phyloP scores from a whole-genome alignment of 352 stramenopile species.

The Globisporangium paddicum region DNA sequence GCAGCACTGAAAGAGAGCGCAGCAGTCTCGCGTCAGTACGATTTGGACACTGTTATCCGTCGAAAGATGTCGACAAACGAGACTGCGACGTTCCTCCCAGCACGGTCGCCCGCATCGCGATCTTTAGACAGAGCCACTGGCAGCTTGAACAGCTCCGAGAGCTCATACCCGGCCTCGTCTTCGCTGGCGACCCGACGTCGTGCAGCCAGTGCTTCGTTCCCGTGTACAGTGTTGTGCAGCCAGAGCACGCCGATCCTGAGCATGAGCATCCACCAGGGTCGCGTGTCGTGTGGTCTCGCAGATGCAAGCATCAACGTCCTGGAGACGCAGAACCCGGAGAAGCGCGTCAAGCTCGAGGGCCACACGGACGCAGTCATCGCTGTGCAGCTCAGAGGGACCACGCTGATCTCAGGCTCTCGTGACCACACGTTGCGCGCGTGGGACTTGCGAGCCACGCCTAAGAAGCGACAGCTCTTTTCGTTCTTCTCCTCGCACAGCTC shows the following conservation, averaged over 20 bases:
- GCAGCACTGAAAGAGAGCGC: conserved; percentile 23
- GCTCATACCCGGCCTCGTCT: background rate
- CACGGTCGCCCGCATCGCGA: conserved; percentile 5
- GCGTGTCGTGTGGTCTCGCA: conserved; percentile 45
- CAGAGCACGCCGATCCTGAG: conserved; percentile 40
- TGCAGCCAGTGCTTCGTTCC: conserved; percentile 9
- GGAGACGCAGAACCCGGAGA: conserved; percentile 28
- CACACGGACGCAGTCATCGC: conserved; percentile 51
- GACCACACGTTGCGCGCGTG: conserved; percentile 72
- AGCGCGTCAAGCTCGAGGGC: conserved; percentile 41
- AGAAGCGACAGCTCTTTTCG: conserved; percentile 54
- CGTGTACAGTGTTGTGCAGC: conserved; percentile 11
- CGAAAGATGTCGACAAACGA: conserved; percentile 72
- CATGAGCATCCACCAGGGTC: conserved; percentile 41
- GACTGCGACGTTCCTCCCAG: conserved; percentile 8
- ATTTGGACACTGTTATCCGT: conserved; percentile 74
- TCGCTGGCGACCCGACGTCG: background rate
- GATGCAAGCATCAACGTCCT: conserved; percentile 39
- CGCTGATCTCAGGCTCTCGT: conserved; percentile 60
- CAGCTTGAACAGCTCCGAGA: background rate
- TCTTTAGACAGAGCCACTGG: conserved; percentile 4
- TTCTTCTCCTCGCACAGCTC: conserved; percentile 41
- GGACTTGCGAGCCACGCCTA: conserved; percentile 57
- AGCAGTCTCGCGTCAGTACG: conserved; percentile 51
- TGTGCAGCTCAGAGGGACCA: conserved; percentile 53